Conservation (phyloP, 345 rosid species). For the Moricandia moricandioides region DNA sequence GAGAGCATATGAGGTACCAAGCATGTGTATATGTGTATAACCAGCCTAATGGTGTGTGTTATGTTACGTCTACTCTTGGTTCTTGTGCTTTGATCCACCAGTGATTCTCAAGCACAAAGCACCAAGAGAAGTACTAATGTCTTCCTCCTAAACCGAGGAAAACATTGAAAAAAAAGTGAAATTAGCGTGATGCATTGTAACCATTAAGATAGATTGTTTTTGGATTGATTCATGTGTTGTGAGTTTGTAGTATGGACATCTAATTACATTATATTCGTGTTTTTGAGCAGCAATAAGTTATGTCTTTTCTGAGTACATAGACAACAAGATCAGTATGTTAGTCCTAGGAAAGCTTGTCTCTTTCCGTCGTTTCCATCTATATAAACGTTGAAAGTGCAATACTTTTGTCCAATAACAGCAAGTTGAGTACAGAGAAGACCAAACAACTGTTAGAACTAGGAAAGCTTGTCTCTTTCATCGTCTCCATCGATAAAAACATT, state of each 20-base stretch:
- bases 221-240: conserved; percentile 31
- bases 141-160: not conserved
- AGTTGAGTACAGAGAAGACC: not conserved
- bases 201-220: conserved; percentile 18
- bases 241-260: conserved; percentile 1
- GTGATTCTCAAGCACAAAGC: conserved; percentile 24
- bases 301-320: not conserved
- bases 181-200: conserved; percentile 18
- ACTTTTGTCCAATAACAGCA: not conserved
- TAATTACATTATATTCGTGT: not conserved
- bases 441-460: conserved; percentile 5
- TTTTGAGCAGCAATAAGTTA: not conserved
- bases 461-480: not conserved
- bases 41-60: conserved; percentile 19
- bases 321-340: too few species aligned
- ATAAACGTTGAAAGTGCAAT: not conserved
- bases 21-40: conserved; percentile 27
- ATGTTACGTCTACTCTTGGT: conserved; percentile 23
- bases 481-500: not conserved
- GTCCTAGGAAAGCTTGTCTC: not conserved
- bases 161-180: not conserved
- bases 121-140: conserved; percentile 17
- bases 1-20: conserved; percentile 1
- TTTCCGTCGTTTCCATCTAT: not conserved
- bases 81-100: conserved; percentile 25